Conservation (phyloP, 768 basidiomycete genomes). For the Mycena vitilis region DNA sequence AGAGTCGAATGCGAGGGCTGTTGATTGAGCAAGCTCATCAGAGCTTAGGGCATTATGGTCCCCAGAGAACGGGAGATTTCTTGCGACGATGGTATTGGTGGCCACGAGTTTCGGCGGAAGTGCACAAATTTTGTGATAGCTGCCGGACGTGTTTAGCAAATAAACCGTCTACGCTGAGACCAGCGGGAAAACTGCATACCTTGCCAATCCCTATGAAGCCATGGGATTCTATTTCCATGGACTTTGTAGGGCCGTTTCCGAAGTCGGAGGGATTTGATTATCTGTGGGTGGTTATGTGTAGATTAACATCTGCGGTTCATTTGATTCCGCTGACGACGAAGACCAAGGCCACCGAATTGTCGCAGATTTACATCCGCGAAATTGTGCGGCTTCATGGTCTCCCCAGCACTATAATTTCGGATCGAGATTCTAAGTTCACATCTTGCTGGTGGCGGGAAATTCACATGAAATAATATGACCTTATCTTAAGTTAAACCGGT, state of each 20-base stretch:
- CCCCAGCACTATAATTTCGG: not conserved
- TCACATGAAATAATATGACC: too few species aligned
- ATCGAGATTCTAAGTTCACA: constrained; percentile 4
- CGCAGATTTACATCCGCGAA: constrained; percentile 31
- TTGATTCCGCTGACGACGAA: constrained; percentile 30
- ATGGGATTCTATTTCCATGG: constrained; percentile 42
- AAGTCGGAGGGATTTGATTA: constrained; percentile 33
- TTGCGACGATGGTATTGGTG: constrained; percentile 51
- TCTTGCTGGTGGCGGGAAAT: constrained; percentile 3
- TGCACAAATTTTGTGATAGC: constrained; percentile 22
- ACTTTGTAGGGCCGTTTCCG: constrained; percentile 45
- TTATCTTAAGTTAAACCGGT: too few species aligned
- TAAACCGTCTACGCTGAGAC: constrained; percentile 20
- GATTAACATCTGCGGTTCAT: constrained; percentile 22
- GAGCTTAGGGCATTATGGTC: constrained; percentile 48
- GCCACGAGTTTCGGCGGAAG: not conserved
- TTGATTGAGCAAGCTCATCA: constrained; percentile 42
- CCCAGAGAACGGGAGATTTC: constrained; percentile 43
- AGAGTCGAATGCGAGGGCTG: not conserved
- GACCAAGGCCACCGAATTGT: constrained; percentile 34
- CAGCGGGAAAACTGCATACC: constrained; percentile 33
- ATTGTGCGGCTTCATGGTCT: constrained; percentile 39
- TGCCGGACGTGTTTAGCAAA: constrained; percentile 32
- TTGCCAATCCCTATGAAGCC: constrained; percentile 35
- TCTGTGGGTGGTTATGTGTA: constrained; percentile 38